Percentiles rank a stretch among this genome's conserved stretches.
These are phyloP conservation scores for Pythium myriotylum DNA, from an alignment of 352 stramenopile species.

Conservation along the genomic window DNA sequence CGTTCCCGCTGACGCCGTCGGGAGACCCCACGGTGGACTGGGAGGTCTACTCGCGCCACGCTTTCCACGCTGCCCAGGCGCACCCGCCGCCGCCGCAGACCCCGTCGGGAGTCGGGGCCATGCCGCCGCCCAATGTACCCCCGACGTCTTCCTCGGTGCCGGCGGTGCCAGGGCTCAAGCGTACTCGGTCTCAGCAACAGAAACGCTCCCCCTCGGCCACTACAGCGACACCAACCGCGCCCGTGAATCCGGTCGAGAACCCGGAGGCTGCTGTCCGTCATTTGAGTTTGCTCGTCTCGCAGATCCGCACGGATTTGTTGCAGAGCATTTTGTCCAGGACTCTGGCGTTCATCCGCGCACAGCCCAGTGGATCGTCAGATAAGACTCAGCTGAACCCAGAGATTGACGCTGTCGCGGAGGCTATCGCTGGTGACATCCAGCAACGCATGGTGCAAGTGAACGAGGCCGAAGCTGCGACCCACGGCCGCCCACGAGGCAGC, in stretches of 20 bases:
- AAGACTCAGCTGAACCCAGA: conserved; percentile 26
- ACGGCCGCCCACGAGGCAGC: conserved; percentile 9
- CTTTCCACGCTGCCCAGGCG: conserved; percentile 20
- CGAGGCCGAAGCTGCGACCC: conserved; percentile 30
- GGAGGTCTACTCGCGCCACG: conserved; percentile 34
- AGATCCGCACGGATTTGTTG: conserved; percentile 66
- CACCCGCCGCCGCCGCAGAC: neutral
- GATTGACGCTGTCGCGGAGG: conserved; percentile 48
- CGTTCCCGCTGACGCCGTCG: conserved; percentile 20
- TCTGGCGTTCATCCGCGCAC: conserved; percentile 62
- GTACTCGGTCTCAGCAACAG: conserved; percentile 15
- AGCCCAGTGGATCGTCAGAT: conserved; percentile 15
- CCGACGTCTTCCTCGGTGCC: conserved; percentile 17
- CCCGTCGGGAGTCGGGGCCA: neutral
- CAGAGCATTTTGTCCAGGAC: conserved; percentile 69
- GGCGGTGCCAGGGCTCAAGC: conserved; percentile 23
- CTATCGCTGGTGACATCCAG: conserved; percentile 64
- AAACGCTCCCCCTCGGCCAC: neutral
- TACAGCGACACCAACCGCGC: neutral
- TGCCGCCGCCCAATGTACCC: neutral
- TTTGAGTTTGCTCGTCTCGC: conserved; percentile 56
- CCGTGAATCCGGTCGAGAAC: conserved; percentile 15
- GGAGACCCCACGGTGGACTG: conserved; percentile 33
- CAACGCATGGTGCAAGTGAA: conserved; percentile 60
- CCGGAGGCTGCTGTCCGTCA: conserved; percentile 65